These are phyloP conservation scores for Phaeotremella skinneri DNA, from an alignment of 768 basidiomycete genomes.

Conservation along the genomic window DNA sequence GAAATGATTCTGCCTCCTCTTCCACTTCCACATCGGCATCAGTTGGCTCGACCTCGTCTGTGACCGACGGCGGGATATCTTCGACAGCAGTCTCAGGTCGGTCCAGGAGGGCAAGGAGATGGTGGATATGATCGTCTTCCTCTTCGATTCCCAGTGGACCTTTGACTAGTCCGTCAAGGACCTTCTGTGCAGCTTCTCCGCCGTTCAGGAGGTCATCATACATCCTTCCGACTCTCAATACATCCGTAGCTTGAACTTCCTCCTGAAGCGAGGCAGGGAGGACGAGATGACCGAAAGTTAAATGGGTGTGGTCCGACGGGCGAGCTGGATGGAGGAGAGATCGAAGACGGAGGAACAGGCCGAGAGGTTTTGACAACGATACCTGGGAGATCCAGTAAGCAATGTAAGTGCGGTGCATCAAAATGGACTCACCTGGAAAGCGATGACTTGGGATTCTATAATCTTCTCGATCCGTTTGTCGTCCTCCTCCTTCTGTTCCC, in stretches of 20 bases:
- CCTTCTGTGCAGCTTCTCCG: constrained; percentile 21
- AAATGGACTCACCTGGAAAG: constrained; percentile 24
- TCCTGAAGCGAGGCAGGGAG: constrained; percentile 33
- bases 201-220: constrained; percentile 35
- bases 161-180: constrained; percentile 24
- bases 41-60: constrained; percentile 7
- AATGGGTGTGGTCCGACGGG: constrained; percentile 35
- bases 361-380: constrained; percentile 25
- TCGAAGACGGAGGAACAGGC: constrained; percentile 36
- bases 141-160: constrained; percentile 29
- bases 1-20: not conserved
- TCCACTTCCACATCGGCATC: not conserved
- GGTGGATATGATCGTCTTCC: constrained; percentile 40
- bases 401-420: not conserved
- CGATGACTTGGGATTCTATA: constrained; percentile 8
- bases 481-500: constrained; percentile 24
- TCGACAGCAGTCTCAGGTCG: constrained; percentile 15
- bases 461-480: constrained; percentile 12
- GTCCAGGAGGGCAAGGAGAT: constrained; percentile 27
- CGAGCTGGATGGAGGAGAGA: constrained; percentile 43
- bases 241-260: constrained; percentile 42
- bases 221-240: constrained; percentile 37
- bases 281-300: constrained; percentile 34
- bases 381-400: constrained; percentile 7
- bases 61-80: not conserved